Percentiles rank a stretch among this genome's conserved stretches.
phyloP scores from a whole-genome alignment of 495 filamentous ascomycete genomes.

The Penicillium pulvis region DNA sequence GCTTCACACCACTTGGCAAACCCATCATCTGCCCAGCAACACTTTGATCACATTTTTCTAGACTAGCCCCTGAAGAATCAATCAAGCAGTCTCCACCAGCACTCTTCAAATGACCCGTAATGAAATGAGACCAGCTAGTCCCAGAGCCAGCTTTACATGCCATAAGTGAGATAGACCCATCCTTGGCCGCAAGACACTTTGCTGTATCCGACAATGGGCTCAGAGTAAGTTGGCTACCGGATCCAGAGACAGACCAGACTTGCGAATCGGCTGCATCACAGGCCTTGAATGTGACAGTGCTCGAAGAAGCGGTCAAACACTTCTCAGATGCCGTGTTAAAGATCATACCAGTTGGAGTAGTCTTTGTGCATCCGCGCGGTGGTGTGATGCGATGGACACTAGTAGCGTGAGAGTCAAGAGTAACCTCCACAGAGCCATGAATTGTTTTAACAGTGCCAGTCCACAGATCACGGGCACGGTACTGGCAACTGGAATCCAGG shows the following conservation, averaged over 20 bases:
- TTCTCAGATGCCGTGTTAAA: slow-evolving; percentile 34
- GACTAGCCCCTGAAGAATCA: slow-evolving; percentile 13
- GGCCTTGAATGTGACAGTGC: slow-evolving; percentile 20
- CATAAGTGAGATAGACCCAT: slow-evolving; percentile 11
- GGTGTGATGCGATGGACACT: slow-evolving; percentile 30
- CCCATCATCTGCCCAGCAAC: slow-evolving; percentile 34
- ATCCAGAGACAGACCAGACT: slow-evolving; percentile 29
- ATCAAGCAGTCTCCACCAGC: slow-evolving; percentile 24
- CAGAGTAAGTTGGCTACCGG: slow-evolving; percentile 21
- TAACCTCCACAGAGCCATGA: slow-evolving; percentile 18
- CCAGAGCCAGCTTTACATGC: slow-evolving; percentile 15
- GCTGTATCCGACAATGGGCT: slow-evolving; percentile 27
- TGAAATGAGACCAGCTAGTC: slow-evolving; percentile 28
- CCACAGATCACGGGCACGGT: slow-evolving; percentile 25
- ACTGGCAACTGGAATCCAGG: slow-evolving; percentile 22
- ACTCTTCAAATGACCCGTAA: slow-evolving; percentile 34
- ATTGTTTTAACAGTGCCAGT: slow-evolving; percentile 17
- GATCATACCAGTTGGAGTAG: slow-evolving; percentile 36
- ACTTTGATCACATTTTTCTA: slow-evolving; percentile 22
- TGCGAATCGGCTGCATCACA: slow-evolving; percentile 30
- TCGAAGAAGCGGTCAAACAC: slow-evolving; percentile 31
- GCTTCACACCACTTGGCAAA: slow-evolving; percentile 31
- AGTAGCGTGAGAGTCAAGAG: slow-evolving; percentile 32
- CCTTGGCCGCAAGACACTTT: slow-evolving; percentile 21
- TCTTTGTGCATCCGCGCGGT: slow-evolving; percentile 12